A percentile compares a stretch with the other conserved stretches of the same genome.
These are phyloP conservation scores for Podospora bellae-mahoneyi DNA, from an alignment of 495 filamentous ascomycete genomes.

Conservation along the genomic window DNA sequence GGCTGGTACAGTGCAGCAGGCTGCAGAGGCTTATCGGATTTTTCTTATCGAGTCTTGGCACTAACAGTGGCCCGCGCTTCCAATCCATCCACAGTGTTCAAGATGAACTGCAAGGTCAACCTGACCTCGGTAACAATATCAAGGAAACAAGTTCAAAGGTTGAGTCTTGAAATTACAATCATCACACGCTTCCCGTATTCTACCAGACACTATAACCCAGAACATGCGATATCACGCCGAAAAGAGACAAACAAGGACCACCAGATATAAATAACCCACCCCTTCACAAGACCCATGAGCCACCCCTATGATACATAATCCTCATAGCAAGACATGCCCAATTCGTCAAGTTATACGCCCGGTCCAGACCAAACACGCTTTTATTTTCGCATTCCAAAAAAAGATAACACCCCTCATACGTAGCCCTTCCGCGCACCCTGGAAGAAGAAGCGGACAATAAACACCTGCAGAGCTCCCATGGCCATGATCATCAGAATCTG, in stretches of 20 bases:
- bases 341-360: slow-evolving; percentile 25
- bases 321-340: slow-evolving; percentile 26
- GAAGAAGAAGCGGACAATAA: slow-evolving; percentile 98
- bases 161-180: slow-evolving; percentile 1
- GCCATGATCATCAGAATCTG: slow-evolving; percentile 88
- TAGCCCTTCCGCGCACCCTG: slow-evolving; percentile 62
- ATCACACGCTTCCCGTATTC: slow-evolving; percentile 7
- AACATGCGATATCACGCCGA: slow-evolving; percentile 16
- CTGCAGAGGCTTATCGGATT: slow-evolving; percentile 4
- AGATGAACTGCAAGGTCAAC: neutral
- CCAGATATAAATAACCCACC: slow-evolving; percentile 12
- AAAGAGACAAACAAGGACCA: slow-evolving; percentile 5
- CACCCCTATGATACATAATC: slow-evolving; percentile 27
- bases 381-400: slow-evolving; percentile 6
- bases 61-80: neutral
- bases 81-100: slow-evolving; percentile 10
- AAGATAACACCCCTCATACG: slow-evolving; percentile 39
- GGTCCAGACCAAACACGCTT: slow-evolving; percentile 19
- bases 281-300: slow-evolving; percentile 23
- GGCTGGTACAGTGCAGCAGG: slow-evolving; percentile 17
- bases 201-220: slow-evolving; percentile 3
- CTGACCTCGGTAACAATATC: neutral
- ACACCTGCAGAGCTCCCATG: slow-evolving; percentile 97
- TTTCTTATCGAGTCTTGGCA: slow-evolving; percentile 15
- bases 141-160: neutral